Evolutionary conservation across 208 protist genomes (phyloP), one percentile per base, ranked within the genome.

Genomic region (Strigomonas culicis): DNA sequence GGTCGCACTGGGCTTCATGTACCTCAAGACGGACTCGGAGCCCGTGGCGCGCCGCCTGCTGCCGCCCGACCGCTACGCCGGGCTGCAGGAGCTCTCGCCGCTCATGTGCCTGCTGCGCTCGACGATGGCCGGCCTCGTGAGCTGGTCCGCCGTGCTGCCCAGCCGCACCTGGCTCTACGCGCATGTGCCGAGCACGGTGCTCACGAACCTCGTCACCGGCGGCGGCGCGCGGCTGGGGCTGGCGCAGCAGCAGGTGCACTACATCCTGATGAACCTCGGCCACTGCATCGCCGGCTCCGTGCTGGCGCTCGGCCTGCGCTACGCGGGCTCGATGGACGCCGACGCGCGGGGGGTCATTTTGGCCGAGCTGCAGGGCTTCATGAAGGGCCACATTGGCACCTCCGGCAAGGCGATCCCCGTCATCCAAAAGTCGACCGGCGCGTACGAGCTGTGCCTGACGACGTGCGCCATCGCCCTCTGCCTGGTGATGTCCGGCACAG

Each of bases 401-500:
- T 88, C 89, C 2, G 68, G 61, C 15, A 56, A 67, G 7, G 19
- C 61, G 4, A 84, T 89, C 32, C 72, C 80, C 2, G 49, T 71
- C 11, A 74, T 95, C 44, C 85, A 92, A 63, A 73, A 74, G n/a
- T 74, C 81, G 47, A 91, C 79, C 15, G 82, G 84, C 1, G 89
- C 85, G 3, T 95, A 90, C 69, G 83, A 88, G 24, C 39, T 64
- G 51, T 95, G 89, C 63, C 63, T 90, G 22, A 75, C 82, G n/a
- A 60, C 85, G 24, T 95, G 89, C 66, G 74, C 74, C 32, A 71
- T 82, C 28, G 80, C 89, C 6, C 43, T 90, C 39, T 65, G 74
- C 19, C 65, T 95, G 13, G 92, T 99, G 11, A 97, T 98, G 91
- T 82, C 94, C 8, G 97, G 97, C 43, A 96, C 81, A 1, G 97